Evolutionary conservation across 1,139 yeast genomes (phyloP), one percentile per base, ranked within the genome.

Genomic region (Blastobotrys niveus): DNA sequence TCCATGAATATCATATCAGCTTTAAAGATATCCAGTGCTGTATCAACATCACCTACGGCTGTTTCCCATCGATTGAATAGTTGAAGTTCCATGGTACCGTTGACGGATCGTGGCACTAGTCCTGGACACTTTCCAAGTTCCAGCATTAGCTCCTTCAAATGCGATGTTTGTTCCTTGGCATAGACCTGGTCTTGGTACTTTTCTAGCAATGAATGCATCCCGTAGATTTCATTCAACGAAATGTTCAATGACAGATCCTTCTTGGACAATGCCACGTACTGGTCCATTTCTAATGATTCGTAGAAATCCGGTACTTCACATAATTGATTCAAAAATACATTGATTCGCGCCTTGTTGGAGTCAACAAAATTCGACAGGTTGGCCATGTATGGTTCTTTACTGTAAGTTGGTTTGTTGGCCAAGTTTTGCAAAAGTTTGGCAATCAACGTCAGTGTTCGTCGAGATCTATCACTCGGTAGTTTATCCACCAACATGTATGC

Each of bases 341-440:
- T 61, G 46, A 67, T 59, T 10, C 63, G 57, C 3, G 58, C 49
- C 43, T 61, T 59, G 55, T 65, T 64, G 15, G 55, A 50, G 42
- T 61, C 62, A 5, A 66, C 57, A 50, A 66, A 65, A 9, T 58
- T 53, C 2, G 62, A 52, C 32, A 66, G 46, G 24, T 56, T 52
- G 4, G 57, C 59, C 62, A 66, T 65, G 49, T 63, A 65, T 1
- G 66, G 65, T 46, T 67, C 71, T 48, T 67, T 67, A 21, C 66
- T 35, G 75, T 62, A 60, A 1, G 67, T 56, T 3, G 70, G 64
- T 46, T 65, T 65, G 54, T 91, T 91, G 0, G 96, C 96, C 68
- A 89, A 75, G 54, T 83, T 80, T 65, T 91, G 98, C 36, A 89
- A 68, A 25, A 85, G 80, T 57, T 88, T 86, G 3, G 95, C 97